Percentiles rank a stretch among this genome's conserved stretches.
These are phyloP conservation scores for Phytophthora rubi DNA, from an alignment of 352 stramenopile genomes.

Conservation along the genomic window DNA sequence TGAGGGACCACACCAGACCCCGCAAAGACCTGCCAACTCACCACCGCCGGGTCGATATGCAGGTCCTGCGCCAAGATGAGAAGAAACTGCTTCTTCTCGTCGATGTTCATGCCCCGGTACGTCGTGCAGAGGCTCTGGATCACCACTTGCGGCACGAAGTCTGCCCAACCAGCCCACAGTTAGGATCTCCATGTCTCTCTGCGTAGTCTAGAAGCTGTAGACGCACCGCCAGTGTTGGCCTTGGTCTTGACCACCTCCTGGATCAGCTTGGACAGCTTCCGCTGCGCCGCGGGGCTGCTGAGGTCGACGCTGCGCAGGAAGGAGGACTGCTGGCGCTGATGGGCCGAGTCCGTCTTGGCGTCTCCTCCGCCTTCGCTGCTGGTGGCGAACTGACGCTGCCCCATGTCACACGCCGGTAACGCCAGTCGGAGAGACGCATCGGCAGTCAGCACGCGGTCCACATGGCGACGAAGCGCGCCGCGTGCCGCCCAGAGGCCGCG, in stretches of 20 bases:
- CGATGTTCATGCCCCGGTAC: slow-evolving; percentile 71
- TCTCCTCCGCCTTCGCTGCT: slow-evolving; percentile 3
- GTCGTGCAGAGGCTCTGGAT: slow-evolving; percentile 71
- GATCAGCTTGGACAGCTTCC: slow-evolving; percentile 70
- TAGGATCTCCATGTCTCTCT: not conserved
- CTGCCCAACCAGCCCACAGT: slow-evolving; percentile 28
- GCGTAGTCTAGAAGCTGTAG: not conserved
- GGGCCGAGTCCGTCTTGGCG: slow-evolving; percentile 10
- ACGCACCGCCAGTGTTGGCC: slow-evolving; percentile 64
- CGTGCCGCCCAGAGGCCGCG: slow-evolving; percentile 21
- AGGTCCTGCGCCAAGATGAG: slow-evolving; percentile 79
- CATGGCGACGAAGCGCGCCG: slow-evolving; percentile 4
- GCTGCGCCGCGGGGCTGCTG: slow-evolving; percentile 42
- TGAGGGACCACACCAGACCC: not conserved
- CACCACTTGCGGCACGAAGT: slow-evolving; percentile 82
- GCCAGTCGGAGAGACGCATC: not conserved
- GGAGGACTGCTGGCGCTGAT: slow-evolving; percentile 40
- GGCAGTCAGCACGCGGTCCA: not conserved
- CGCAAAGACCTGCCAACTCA: slow-evolving; percentile 18
- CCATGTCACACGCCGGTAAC: not conserved
- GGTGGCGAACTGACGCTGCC: not conserved
- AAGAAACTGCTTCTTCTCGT: slow-evolving; percentile 84
- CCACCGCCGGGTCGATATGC: slow-evolving; percentile 62
- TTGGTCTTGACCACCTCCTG: slow-evolving; percentile 76
- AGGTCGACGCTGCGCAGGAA: slow-evolving; percentile 65